phyloP scores from a whole-genome alignment of 78 protist genomes.

The Guillardia theta region DNA sequence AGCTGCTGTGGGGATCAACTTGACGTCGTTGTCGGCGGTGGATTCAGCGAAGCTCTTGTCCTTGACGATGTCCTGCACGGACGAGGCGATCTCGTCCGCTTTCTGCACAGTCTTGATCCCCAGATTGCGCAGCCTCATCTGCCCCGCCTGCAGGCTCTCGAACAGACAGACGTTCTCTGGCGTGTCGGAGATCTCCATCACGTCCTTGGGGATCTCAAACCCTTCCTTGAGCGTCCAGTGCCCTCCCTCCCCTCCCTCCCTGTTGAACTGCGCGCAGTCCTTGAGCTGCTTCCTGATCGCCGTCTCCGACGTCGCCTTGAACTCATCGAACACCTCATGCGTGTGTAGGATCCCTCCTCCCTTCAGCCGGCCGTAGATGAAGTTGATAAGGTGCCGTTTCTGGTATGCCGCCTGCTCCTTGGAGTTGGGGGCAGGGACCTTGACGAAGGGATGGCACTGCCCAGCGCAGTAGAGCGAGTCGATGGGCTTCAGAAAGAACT shows the following conservation, averaged over 20 bases:
- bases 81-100: not conserved
- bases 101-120: not conserved
- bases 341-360: not conserved
- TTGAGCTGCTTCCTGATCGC: not conserved
- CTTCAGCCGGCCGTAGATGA: not conserved
- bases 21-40: no score
- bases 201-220: not conserved
- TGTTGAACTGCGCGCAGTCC: slow-evolving; percentile 12
- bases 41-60: not conserved
- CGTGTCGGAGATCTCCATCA: not conserved
- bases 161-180: not conserved
- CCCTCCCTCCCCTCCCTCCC: not conserved
- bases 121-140: not conserved
- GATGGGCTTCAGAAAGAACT: not conserved
- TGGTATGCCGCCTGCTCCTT: not conserved
- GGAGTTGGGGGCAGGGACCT: slow-evolving; percentile 19
- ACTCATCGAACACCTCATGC: not conserved
- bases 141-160: slow-evolving; percentile 30
- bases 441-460: not conserved
- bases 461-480: not conserved
- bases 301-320: not conserved
- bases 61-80: not conserved
- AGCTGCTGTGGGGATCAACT: not conserved
- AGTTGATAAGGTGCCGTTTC: not conserved
- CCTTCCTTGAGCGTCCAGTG: slow-evolving; percentile 22